phyloP scores from a whole-genome alignment of 306 rosid genomes.

The Canavalia gladiata region DNA sequence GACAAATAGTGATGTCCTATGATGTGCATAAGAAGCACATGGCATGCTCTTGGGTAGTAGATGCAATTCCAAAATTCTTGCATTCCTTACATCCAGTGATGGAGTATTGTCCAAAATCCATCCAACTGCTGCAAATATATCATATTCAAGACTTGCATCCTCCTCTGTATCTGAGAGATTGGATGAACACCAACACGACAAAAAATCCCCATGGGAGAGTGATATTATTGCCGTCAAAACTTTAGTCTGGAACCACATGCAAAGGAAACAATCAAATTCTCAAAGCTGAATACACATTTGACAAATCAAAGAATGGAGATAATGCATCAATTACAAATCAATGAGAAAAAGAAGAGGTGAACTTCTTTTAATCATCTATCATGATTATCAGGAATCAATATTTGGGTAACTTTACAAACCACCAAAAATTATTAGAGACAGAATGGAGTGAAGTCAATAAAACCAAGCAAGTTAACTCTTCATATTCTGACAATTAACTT shows the following conservation, averaged over 20 bases:
- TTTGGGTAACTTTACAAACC: background rate
- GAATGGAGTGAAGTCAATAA: slow-evolving; percentile 17
- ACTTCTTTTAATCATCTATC: background rate
- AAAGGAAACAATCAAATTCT: slow-evolving; percentile 54
- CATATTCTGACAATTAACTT: slow-evolving; percentile 52
- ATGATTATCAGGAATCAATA: background rate
- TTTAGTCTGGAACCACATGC: slow-evolving; percentile 78
- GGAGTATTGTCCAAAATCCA: slow-evolving; percentile 78
- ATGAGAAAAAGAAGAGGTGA: slow-evolving; percentile 28
- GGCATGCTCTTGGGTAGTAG: slow-evolving; percentile 65
- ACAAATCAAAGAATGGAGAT: slow-evolving; percentile 43
- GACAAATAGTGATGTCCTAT: slow-evolving; percentile 89
- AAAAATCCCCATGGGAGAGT: slow-evolving; percentile 84
- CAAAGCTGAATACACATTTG: slow-evolving; percentile 41
- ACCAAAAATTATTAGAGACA: slow-evolving; percentile 19
- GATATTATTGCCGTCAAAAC: slow-evolving; percentile 89
- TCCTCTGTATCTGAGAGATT: slow-evolving; percentile 79
- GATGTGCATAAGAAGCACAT: slow-evolving; percentile 80
- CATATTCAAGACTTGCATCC: slow-evolving; percentile 82
- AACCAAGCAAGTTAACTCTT: slow-evolving; percentile 40
- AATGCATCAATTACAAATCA: slow-evolving; percentile 30
- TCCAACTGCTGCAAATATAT: slow-evolving; percentile 85
- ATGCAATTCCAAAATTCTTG: slow-evolving; percentile 64
- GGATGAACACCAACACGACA: slow-evolving; percentile 95
- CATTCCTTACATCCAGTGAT: slow-evolving; percentile 53